These are phyloP conservation scores for Sutorius australiensis DNA, from an alignment of 768 basidiomycete genomes.

Conservation along the genomic window DNA sequence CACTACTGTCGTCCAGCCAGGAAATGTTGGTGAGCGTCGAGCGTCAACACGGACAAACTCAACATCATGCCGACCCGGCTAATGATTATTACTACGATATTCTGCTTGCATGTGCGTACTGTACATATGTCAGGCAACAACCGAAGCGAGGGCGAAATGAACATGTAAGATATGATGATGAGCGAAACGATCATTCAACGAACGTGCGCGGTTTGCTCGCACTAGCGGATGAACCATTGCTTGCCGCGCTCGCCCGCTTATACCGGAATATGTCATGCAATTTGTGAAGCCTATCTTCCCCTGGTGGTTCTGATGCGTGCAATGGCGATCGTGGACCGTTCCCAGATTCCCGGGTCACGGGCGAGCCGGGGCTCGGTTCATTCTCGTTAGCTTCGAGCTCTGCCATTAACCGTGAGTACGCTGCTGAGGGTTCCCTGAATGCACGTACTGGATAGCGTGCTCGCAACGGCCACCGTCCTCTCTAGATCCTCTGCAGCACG, in stretches of 20 bases:
- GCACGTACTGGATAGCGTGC: slow-evolving; percentile 72
- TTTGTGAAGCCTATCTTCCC: slow-evolving; percentile 66
- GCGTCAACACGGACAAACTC: slow-evolving; percentile 31
- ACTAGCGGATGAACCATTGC: slow-evolving; percentile 38
- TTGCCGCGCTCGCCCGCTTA: slow-evolving; percentile 57
- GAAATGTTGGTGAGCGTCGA: neutral
- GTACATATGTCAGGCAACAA: slow-evolving; percentile 28
- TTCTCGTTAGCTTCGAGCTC: slow-evolving; percentile 60
- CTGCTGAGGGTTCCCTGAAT: neutral
- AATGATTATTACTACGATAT: slow-evolving; percentile 24
- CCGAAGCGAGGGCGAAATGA: slow-evolving; percentile 14
- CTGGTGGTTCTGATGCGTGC: slow-evolving; percentile 33
- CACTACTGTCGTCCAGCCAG: neutral
- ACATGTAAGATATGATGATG: slow-evolving; percentile 16
- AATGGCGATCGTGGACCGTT: slow-evolving; percentile 35
- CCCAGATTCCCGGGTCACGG: slow-evolving; percentile 28
- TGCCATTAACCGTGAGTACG: slow-evolving; percentile 26
- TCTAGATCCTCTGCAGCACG: slow-evolving; percentile 86
- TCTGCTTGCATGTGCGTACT: slow-evolving; percentile 23
- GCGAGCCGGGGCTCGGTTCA: slow-evolving; percentile 34
- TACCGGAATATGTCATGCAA: slow-evolving; percentile 84
- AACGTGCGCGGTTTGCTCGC: slow-evolving; percentile 14
- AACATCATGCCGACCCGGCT: neutral
- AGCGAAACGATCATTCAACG: slow-evolving; percentile 18
- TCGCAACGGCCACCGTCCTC: slow-evolving; percentile 74